phyloP scores from a whole-genome alignment of 306 rosid genomes.

The Adenanthera pavonina region DNA sequence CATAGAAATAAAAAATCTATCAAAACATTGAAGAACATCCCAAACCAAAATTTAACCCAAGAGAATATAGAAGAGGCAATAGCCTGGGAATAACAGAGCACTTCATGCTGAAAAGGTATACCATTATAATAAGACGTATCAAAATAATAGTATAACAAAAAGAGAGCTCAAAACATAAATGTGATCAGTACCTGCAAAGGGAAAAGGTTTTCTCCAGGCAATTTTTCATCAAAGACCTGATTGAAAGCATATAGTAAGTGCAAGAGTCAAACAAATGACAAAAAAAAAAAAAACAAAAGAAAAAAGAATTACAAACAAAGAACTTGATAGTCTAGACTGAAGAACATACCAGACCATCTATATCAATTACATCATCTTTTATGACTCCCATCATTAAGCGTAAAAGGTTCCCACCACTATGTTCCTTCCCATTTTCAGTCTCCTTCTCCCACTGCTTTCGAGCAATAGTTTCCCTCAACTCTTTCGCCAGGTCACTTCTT shows the following conservation, averaged over 20 bases:
- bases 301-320: constrained; percentile 30
- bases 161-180: constrained; percentile 6
- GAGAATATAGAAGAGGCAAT: constrained; percentile 26
- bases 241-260: constrained; percentile 23
- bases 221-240: constrained; percentile 91
- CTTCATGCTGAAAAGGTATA: constrained; percentile 16
- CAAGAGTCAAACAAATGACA: constrained; percentile 30
- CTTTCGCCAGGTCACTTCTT: constrained; percentile 89
- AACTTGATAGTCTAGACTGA: constrained; percentile 10
- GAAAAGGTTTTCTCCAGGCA: constrained; percentile 89
- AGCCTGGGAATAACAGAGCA: constrained; percentile 32
- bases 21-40: constrained; percentile 27
- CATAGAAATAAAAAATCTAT: constrained; percentile 17
- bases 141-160: neutral
- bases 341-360: constrained; percentile 87
- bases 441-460: constrained; percentile 95
- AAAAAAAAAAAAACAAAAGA: too few relatives aligned
- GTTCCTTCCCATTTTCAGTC: constrained; percentile 78
- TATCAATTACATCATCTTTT: constrained; percentile 87
- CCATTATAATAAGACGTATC: constrained; percentile 10
- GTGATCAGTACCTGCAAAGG: constrained; percentile 79
- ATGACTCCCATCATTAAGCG: constrained; percentile 88
- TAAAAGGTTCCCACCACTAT: constrained; percentile 78
- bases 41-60: constrained; percentile 24
- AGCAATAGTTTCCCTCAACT: constrained; percentile 93